Base-by-base conservation (phyloP, 2,329 filamentous ascomycete genomes). In the Arachnomyces sp. region DNA sequence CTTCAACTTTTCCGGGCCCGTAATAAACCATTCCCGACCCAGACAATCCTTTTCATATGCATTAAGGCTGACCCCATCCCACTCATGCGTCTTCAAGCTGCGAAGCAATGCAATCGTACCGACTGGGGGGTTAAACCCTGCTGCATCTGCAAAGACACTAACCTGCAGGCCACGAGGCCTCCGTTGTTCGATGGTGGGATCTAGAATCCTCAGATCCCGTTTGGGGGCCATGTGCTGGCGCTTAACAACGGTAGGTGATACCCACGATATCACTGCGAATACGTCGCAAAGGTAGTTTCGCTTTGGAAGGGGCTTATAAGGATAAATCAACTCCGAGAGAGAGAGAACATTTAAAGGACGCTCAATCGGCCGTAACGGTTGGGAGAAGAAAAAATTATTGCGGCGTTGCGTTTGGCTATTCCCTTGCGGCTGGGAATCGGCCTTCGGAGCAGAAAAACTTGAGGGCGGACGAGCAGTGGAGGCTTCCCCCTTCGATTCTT, bases 171-270 rank as follows among this genome's bases (percentile, higher is more conserved):
- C n/a, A 28, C 21, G 30, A 25, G 18, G 13, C 14, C 14, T n/a
- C 32, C 30, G 17, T 37, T 32, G 18, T 11, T 38, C 32, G 17
- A 54, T 48, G 14, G 48, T 49, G 7, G 48, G 44, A 38, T 59
- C 56, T 12, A 55, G 46, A 29, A 59, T 47, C 18, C 55, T 53
- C 36, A 59, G 38, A 34, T 58, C 53, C 2, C 56, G 54, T 34
- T 58, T 59, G 1, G 48, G 49, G 11, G 54, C 51, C 39, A 54
- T 55, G 7, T 45, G 44, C 1, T 46, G 41, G n/a, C 48, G 47
- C 29, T 49, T 49, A 16, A 56, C 49, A 5, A 50, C 18, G 2
- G 44, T 43, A 2, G 53, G 45, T 1, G 53, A 56, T 4, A 53
- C 43, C 52, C 49, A 55, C 14, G 49, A 50, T 33, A 57, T 47